A percentile compares a stretch with the other conserved stretches of the same genome.
phyloP scores from a whole-genome alignment of 2,329 filamentous ascomycete genomes.

The Colletotrichum eleusines region DNA sequence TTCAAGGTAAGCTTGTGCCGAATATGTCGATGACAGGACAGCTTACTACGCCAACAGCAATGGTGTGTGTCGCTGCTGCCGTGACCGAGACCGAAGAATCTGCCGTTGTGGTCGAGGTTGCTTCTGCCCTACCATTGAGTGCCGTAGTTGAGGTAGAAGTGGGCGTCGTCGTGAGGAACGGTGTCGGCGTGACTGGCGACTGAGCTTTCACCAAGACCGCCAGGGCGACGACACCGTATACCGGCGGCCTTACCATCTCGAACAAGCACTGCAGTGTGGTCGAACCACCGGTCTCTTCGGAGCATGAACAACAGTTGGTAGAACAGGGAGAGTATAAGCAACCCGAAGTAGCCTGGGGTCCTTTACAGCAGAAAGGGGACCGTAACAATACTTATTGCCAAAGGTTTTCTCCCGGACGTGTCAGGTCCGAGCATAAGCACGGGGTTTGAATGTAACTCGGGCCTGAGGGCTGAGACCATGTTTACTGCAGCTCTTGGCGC shows the following conservation, averaged over 20 bases:
- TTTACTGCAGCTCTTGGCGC: slow-evolving; percentile 15
- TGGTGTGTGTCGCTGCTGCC: slow-evolving; percentile 26
- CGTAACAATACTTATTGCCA: slow-evolving; percentile 32
- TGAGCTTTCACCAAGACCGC: slow-evolving; percentile 22
- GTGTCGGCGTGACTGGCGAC: slow-evolving; percentile 19
- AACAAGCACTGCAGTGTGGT: neutral
- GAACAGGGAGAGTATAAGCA: neutral
- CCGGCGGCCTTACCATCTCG: slow-evolving; percentile 12
- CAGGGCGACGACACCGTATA: slow-evolving; percentile 18
- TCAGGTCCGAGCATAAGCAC: slow-evolving; percentile 24
- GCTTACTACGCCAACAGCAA: slow-evolving; percentile 41
- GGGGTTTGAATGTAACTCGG: slow-evolving; percentile 22
- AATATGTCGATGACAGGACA: neutral
- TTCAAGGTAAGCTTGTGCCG: neutral
- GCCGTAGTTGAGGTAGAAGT: neutral
- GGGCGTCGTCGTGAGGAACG: slow-evolving; percentile 7
- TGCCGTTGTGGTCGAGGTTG: neutral
- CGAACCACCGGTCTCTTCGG: neutral
- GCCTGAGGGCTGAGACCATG: slow-evolving; percentile 24
- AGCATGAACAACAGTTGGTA: slow-evolving; percentile 1
- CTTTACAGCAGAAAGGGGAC: neutral
- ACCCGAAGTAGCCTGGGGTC: neutral
- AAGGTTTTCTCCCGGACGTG: neutral
- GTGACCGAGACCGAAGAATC: neutral
- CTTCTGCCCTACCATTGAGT: neutral